Conservation (phyloP, 768 basidiomycete species). For the Obba rivulosa region DNA sequence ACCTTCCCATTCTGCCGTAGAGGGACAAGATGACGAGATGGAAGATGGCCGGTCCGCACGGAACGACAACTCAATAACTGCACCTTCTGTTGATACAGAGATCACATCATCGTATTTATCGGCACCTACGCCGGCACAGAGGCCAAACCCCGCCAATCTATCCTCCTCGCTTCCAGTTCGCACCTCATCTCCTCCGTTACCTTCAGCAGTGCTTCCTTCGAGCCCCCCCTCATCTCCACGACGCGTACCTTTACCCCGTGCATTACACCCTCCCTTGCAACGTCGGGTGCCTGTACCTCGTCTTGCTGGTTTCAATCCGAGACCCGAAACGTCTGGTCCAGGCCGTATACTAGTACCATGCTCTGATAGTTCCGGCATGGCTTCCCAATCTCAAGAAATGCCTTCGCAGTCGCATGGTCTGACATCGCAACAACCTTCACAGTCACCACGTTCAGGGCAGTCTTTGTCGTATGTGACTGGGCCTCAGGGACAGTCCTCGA, state of each 20-base stretch:
- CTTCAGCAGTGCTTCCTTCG: not conserved
- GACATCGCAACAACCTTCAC: not conserved
- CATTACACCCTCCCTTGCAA: not conserved
- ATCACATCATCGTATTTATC: not conserved
- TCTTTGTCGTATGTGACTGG: constrained; percentile 14
- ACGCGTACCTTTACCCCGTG: not conserved
- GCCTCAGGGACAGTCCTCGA: constrained; percentile 9
- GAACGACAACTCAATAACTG: not conserved
- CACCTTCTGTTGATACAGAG: not conserved
- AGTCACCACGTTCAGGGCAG: constrained; percentile 6
- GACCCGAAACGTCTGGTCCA: constrained; percentile 22
- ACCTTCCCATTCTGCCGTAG: not conserved
- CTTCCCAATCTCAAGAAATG: constrained; percentile 22
- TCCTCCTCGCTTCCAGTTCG: not conserved
- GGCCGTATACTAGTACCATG: constrained; percentile 48
- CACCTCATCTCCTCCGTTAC: not conserved
- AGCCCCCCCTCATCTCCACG: not conserved
- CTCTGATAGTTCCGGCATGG: constrained; percentile 44
- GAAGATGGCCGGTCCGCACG: not conserved
- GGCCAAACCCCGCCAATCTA: not conserved
- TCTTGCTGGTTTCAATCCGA: constrained; percentile 1
- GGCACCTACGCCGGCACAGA: constrained; percentile 1
- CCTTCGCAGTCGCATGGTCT: not conserved
- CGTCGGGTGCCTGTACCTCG: not conserved
- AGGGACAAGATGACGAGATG: not conserved